Base-by-base conservation (phyloP, 306 rosid species). In the Sophora flavescens region DNA sequence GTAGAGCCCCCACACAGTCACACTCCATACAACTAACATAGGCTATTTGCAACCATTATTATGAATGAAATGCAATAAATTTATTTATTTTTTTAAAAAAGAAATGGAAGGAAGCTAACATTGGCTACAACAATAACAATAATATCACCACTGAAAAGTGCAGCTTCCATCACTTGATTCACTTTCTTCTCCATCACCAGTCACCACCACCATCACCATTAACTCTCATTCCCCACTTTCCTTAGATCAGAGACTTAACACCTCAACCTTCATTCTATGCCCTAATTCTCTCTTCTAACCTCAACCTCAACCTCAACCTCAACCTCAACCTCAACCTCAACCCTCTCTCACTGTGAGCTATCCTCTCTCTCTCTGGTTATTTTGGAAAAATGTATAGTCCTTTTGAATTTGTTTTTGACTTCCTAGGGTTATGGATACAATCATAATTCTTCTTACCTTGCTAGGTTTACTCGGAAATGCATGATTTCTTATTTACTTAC, bases 271-370 rank as follows among this genome's bases (percentile, higher is more conserved):
- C 50, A 9, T 4, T 44, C 50, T 44, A 10, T 2, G 32, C 54
- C 33, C 68, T 64, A 38, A 66, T 78, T 67, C 39, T 30, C 75
- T 75, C 36, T 12, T 70, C 18, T 39, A n/a, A n/a, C n/a, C n/a
- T n/a, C n/a, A n/a, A n/a, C n/a, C n/a, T n/a, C n/a, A n/a, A n/a
- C n/a, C n/a, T n/a, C n/a, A n/a, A n/a, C n/a, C n/a, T n/a, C n/a
- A n/a, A n/a, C n/a, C n/a, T n/a, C n/a, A n/a, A n/a, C n/a, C n/a
- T n/a, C n/a, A 9, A 62, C 28, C 47, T 72, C 70, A 76, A 28
- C 68, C 39, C 64, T 15, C 78, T 53, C 65, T 8, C 8, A 67
- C 65, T 63, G 88, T 84, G 59, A 67, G 86, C 67, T 42, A 57
- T 67, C 69, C 56, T 13, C 72, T 76, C 75, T 44, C 45, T 41